phyloP scores from a whole-genome alignment of 148 eudicot genomes.

The Pouteria glomerata region DNA sequence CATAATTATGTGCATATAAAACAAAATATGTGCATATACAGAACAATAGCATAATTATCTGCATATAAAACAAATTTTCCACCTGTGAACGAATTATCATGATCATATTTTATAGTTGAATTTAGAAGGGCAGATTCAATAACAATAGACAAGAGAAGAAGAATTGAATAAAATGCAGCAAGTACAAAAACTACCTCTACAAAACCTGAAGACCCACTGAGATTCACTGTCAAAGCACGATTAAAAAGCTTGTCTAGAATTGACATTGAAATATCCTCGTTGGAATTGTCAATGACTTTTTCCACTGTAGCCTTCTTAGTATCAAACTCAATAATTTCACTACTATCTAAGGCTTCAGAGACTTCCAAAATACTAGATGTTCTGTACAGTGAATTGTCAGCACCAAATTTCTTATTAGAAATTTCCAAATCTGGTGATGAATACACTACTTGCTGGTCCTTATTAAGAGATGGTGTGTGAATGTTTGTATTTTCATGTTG shows the following conservation, averaged over 20 bases:
- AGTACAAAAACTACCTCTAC: constrained; percentile 44
- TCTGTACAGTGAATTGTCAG: constrained; percentile 15
- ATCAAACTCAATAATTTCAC: constrained; percentile 33
- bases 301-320: constrained; percentile 30
- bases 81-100: neutral
- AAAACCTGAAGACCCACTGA: constrained; percentile 21
- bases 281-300: constrained; percentile 33
- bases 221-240: constrained; percentile 35
- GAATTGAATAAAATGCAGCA: neutral
- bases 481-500: constrained; percentile 22
- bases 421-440: constrained; percentile 23
- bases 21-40: neutral
- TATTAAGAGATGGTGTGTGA: constrained; percentile 13
- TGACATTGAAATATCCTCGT: constrained; percentile 36
- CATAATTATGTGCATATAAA: too few species aligned
- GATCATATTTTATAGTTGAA: neutral
- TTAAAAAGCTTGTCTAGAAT: constrained; percentile 76
- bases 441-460: constrained; percentile 21
- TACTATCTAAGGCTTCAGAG: constrained; percentile 33
- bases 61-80: neutral
- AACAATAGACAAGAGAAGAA: neutral
- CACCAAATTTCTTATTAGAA: constrained; percentile 17
- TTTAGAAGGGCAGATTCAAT: too few species aligned
- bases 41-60: neutral
- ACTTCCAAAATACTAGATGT: constrained; percentile 32